Base-by-base conservation (phyloP, 2,329 filamentous ascomycete genomes). In the Colletotrichum lini region DNA sequence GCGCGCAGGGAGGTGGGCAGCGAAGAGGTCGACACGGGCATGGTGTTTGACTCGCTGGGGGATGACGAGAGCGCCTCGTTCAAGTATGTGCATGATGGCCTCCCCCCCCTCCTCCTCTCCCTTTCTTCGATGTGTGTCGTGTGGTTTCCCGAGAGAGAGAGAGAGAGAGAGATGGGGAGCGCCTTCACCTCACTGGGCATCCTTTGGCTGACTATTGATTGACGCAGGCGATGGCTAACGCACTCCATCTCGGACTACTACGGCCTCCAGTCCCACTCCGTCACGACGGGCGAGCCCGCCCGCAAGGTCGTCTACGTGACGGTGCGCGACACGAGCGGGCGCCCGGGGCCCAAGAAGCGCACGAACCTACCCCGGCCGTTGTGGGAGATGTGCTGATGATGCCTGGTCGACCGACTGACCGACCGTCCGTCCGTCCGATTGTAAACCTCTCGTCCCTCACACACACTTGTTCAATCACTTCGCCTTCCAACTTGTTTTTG, bases 161-260 rank as follows among this genome's bases (percentile, higher is more conserved):
- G 30, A 30, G 30, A 30, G 30, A 35, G 30, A 35, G 30, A 35
- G 8, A 35, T 8, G 1, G 30, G 8, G 30, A 9, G 30, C 7
- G 9, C 30, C 30, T 35, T 35, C 8, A 0, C 8, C 8, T 35
- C 8, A 35, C 30, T 35, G 30, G 30, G 8, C 30, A 35, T 35
- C 30, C 5, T 40, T 7, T 56, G 72, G 56, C 64, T 72, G 42
- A 74, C 74, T 76, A 8, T 35, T 35, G 30, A 9, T 35, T 65
- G 72, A 45, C 44, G 15, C n/a, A 96, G 93, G 75, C 93, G 96
- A 74, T 98, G 95, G 93, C 89, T 98, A 65, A 94, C 97, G 1
- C 95, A 98, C 81, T 93, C 94, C 69, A 95, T 98, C 73, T 96
- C 94, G 12, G 90, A 92, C 50, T 98, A 98, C 81, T 98, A 98